These are phyloP conservation scores for Penicillium argentinense DNA, from an alignment of 495 filamentous ascomycete genomes.

Conservation along the genomic window DNA sequence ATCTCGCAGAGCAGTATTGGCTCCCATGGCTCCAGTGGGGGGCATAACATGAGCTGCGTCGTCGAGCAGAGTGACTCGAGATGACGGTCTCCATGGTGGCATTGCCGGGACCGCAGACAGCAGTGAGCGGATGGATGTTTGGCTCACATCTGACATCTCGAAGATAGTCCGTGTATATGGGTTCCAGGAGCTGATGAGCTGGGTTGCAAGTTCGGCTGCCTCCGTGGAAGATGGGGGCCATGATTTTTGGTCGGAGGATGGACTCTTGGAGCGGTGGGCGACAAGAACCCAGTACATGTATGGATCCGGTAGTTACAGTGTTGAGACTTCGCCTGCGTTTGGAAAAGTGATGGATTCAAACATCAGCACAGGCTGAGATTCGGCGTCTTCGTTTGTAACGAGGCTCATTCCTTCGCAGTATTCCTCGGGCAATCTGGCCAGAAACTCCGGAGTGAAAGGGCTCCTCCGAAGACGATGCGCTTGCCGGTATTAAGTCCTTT, in stretches of 20 bases:
- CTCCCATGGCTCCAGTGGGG: conserved; percentile 59
- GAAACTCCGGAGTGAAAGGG: conserved; percentile 14
- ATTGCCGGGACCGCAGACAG: conserved; percentile 41
- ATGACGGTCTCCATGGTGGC: conserved; percentile 27
- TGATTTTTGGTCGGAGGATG: conserved; percentile 19
- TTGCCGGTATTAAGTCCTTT: conserved; percentile 41
- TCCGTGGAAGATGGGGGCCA: conserved; percentile 18
- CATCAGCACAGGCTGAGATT: conserved; percentile 31
- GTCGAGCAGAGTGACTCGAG: conserved; percentile 58
- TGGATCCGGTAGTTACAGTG: conserved; percentile 22
- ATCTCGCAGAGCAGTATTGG: conserved; percentile 55
- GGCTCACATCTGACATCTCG: conserved; percentile 29
- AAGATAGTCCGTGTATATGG: conserved; percentile 35
- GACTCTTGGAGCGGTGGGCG: conserved; percentile 19
- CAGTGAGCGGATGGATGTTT: conserved; percentile 33
- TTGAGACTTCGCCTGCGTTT: conserved; percentile 9
- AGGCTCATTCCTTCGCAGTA: conserved; percentile 15
- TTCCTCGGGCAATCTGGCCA: neutral
- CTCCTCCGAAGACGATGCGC: conserved; percentile 39
- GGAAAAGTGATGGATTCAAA: conserved; percentile 37
- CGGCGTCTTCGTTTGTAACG: conserved; percentile 13
- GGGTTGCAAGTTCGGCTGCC: conserved; percentile 19
- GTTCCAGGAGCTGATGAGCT: conserved; percentile 28
- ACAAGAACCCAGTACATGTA: conserved; percentile 44
- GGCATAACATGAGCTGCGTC: conserved; percentile 64